phyloP scores from a whole-genome alignment of 495 filamentous ascomycete genomes.

The Pyrenula massariospora region DNA sequence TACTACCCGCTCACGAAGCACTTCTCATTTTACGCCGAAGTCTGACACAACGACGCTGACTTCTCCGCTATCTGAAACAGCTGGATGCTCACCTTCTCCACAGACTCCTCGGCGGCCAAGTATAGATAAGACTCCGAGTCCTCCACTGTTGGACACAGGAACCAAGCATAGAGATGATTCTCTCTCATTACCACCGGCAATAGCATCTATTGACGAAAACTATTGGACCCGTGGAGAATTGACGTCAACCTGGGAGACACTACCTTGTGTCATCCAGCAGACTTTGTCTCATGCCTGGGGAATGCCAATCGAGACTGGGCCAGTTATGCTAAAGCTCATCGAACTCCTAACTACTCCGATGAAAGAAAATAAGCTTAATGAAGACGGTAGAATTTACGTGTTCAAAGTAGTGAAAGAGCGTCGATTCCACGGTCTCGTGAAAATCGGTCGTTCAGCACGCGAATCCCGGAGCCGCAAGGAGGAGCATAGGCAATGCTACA shows the following conservation, averaged over 20 bases:
- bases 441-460: background rate
- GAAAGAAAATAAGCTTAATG: background rate
- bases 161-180: background rate
- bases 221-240: background rate
- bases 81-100: background rate
- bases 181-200: background rate
- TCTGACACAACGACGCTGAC: background rate
- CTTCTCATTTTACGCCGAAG: background rate
- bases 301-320: background rate
- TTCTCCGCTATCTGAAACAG: background rate
- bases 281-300: background rate
- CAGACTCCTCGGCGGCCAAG: background rate
- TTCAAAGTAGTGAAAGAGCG: background rate
- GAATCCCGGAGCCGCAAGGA: background rate
- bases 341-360: background rate
- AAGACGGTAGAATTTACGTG: background rate
- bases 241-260: background rate
- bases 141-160: background rate
- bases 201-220: background rate
- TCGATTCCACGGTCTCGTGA: background rate
- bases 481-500: background rate
- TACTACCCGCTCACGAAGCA: background rate
- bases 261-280: background rate
- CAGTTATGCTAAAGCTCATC: background rate
- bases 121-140: background rate